Evolutionary conservation across 306 rosid genomes (phyloP).

Genomic region (Quercus bicolor): DNA sequence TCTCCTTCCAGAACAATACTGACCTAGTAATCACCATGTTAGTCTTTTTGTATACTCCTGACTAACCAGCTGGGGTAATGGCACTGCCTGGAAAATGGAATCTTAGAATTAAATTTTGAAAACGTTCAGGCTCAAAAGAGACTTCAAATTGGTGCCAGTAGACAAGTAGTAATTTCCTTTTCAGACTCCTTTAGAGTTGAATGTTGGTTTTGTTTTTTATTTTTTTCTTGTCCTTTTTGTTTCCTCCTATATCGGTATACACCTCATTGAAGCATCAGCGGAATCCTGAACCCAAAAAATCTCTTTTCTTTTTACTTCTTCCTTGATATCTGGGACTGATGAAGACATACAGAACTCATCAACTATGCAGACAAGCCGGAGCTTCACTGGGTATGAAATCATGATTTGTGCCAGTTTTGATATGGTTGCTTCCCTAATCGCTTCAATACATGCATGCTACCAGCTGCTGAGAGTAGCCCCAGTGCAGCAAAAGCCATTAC

Average conservation of each 20-base stretch:
- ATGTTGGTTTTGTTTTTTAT: background rate
- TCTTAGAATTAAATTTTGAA: background rate
- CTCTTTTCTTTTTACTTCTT: conserved; percentile 15
- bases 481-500: conserved; percentile 59
- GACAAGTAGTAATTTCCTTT: background rate
- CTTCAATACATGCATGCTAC: conserved; percentile 74
- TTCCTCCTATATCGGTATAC: background rate
- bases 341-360: conserved; percentile 13
- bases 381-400: conserved; percentile 26
- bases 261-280: background rate
- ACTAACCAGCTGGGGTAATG: too few relatives aligned
- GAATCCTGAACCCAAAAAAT: background rate
- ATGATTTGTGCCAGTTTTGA: conserved; percentile 68
- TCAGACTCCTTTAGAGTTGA: background rate
- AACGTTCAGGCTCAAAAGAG: background rate
- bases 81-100: background rate
- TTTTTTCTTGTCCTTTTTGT: background rate
- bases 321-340: background rate
- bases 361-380: background rate
- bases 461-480: conserved; percentile 71
- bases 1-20: background rate
- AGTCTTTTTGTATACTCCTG: background rate
- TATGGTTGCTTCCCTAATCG: conserved; percentile 87
- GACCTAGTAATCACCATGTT: background rate
- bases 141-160: background rate